Percentiles rank a stretch among this genome's conserved stretches.
These are phyloP conservation scores for Phanerochaete carnosa DNA, from an alignment of 768 basidiomycete genomes.

Conservation along the genomic window DNA sequence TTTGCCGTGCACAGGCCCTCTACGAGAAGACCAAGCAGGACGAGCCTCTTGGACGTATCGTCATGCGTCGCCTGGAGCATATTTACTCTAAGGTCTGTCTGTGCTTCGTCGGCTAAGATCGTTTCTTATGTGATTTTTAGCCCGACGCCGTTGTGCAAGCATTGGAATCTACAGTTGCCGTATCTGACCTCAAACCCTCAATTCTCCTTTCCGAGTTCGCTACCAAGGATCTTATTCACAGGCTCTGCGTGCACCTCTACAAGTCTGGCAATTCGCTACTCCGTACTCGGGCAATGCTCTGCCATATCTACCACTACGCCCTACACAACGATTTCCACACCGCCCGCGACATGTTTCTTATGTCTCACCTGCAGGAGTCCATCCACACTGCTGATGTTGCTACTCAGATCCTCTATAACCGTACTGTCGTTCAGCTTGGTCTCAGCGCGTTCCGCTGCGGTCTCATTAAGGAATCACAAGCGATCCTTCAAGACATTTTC, in stretches of 20 bases:
- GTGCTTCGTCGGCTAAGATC: not conserved
- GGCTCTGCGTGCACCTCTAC: conserved; percentile 90
- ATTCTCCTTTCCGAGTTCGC: conserved; percentile 55
- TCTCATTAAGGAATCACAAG: conserved; percentile 90
- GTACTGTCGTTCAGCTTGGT: conserved; percentile 95
- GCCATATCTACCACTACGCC: conserved; percentile 96
- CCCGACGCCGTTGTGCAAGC: conserved; percentile 91
- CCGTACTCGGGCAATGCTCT: conserved; percentile 95
- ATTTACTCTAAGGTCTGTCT: conserved; percentile 89
- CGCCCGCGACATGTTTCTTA: conserved; percentile 95
- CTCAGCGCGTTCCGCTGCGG: conserved; percentile 96
- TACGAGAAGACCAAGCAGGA: conserved; percentile 79
- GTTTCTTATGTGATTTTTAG: conserved; percentile 37
- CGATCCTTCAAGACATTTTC: conserved; percentile 92
- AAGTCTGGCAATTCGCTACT: conserved; percentile 87
- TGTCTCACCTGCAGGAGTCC: conserved; percentile 98
- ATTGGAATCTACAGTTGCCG: conserved; percentile 68
- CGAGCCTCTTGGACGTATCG: conserved; percentile 80
- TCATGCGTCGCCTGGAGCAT: conserved; percentile 95
- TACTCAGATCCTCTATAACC: conserved; percentile 97
- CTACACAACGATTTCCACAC: conserved; percentile 96
- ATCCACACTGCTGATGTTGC: conserved; percentile 95
- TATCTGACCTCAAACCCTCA: conserved; percentile 56
- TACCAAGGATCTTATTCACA: conserved; percentile 79
- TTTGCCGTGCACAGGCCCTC: conserved; percentile 88